Evolutionary conservation across 2,329 filamentous ascomycete species (phyloP).

Genomic region (Pseudocercospora macadamiae): DNA sequence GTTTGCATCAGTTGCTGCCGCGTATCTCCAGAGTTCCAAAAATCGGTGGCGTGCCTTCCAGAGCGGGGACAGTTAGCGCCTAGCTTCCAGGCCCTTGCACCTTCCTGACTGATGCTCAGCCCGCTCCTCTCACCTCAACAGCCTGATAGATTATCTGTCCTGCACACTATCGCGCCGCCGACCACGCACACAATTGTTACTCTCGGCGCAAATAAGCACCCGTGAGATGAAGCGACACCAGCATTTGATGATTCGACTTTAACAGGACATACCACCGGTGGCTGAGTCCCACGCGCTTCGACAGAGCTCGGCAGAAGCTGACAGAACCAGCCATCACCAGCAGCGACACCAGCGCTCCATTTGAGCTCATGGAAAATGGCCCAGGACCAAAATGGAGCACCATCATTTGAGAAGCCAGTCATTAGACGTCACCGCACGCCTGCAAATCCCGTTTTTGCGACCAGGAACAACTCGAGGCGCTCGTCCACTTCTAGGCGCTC

Average conservation of each 20-base stretch:
- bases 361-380: neutral
- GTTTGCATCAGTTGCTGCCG: neutral
- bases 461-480: neutral
- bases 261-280: neutral
- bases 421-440: constrained; percentile 3
- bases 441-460: neutral
- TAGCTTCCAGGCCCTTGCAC: neutral
- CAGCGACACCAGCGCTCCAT: neutral
- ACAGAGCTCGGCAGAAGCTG: neutral
- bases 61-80: neutral
- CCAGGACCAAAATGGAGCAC: neutral
- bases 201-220: neutral
- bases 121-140: neutral
- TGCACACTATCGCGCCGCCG: neutral
- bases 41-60: neutral
- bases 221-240: neutral
- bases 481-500: neutral
- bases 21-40: neutral
- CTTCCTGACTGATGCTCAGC: neutral
- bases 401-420: constrained; percentile 4
- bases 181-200: neutral
- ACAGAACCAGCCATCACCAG: neutral
- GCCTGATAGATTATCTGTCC: neutral
- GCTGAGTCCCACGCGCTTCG: neutral
- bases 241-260: neutral